Base-by-base conservation (phyloP, 768 basidiomycete genomes). In the Lenzites betulinus region DNA sequence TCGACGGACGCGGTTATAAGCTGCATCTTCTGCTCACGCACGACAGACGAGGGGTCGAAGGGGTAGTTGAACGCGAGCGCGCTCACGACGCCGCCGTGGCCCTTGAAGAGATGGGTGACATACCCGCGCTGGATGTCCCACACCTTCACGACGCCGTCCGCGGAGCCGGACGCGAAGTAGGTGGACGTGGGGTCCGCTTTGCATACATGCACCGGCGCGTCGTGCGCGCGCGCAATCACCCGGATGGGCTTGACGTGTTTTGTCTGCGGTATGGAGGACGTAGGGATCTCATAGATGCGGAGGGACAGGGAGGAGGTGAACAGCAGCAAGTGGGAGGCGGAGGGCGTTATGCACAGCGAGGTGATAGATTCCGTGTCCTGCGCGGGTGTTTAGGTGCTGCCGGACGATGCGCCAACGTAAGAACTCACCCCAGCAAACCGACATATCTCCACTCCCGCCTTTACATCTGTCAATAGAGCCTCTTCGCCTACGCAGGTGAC, bases 61-160 rank as follows among this genome's bases (percentile, higher is more conserved):
- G 87, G 88, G 66, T 89, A 92, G 72, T 88, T 90, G 76, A 95
- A 99, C 25, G 83, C 77, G 60, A 98, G 77, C 16, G 96, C 95
- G 65, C 90, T 92, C 71, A 99, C 89, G 60, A 97, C 92, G n/a
- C 97, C 97, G 5, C 95, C 97, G 70, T 98, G 97, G 2, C 95
- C 96, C 69, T 90, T 91, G 81, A 96, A 94, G 13, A 95, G 82
- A 73, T 99, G 97, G 0, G 97, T 99, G 33, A 92, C 85, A 71
- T 88, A 95, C 35, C 94, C 95, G 25, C 87, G 87, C 3, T 80
- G 75, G 47, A 95, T 86, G 71, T 97, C 89, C 95, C 95, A 98
- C 11, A 99, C 93, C 78, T 98, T 98, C 46, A 98, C 97, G 33
- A 92, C 83, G 23, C 97, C 96, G 65, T 99, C 97, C 7, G 96